Conservation (phyloP, 805 yeast species). For the Komagataella pastoris region DNA sequence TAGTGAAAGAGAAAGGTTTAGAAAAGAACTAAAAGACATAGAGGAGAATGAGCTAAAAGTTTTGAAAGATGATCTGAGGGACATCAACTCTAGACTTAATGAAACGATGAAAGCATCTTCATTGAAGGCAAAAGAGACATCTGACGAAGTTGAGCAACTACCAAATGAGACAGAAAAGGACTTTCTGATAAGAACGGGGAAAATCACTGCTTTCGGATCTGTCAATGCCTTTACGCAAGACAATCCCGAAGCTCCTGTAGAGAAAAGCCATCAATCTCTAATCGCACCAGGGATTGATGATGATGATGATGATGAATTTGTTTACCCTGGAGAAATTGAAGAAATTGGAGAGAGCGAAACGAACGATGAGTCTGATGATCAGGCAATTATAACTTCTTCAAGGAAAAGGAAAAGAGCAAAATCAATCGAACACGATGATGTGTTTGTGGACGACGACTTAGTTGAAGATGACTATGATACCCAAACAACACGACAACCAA, state of each 20-base stretch:
- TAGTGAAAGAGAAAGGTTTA: conserved; percentile 42
- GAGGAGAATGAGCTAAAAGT: conserved; percentile 37
- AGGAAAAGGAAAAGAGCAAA: neutral
- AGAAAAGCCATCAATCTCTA: conserved; percentile 27
- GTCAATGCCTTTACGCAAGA: conserved; percentile 38
- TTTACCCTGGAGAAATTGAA: conserved; percentile 7
- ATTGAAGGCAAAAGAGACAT: conserved; percentile 2
- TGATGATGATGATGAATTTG: conserved; percentile 9
- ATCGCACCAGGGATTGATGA: conserved; percentile 34
- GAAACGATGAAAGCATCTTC: conserved; percentile 8
- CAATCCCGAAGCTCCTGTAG: conserved; percentile 16
- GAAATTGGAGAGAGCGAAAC: conserved; percentile 12
- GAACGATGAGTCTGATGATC: conserved; percentile 3
- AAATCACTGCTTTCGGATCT: conserved; percentile 86
- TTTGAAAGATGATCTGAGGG: conserved; percentile 46
- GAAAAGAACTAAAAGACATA: conserved; percentile 40
- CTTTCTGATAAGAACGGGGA: conserved; percentile 75
- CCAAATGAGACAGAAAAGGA: conserved; percentile 76
- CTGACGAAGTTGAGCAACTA: conserved; percentile 21
- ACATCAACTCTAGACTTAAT: conserved; percentile 30
- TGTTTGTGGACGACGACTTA: conserved; percentile 3
- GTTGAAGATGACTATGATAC: neutral
- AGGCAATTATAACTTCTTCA: neutral
- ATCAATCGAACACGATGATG: neutral
- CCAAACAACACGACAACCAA: neutral